These are phyloP conservation scores for Theobroma cacao DNA, from an alignment of 345 rosid genomes.

Conservation along the genomic window DNA sequence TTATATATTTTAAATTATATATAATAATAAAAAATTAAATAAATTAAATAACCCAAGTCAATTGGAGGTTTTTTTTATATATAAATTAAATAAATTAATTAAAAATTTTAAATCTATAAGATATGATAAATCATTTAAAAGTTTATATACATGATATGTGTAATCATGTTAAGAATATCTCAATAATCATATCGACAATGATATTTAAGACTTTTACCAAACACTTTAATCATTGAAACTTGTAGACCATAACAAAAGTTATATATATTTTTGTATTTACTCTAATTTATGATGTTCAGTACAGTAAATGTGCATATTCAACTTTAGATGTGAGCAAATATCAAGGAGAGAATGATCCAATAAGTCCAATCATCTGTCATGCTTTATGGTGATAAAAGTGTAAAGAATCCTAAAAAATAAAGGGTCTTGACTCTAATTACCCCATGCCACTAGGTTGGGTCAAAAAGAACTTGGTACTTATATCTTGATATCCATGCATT, in stretches of 20 bases:
- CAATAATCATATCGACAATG: neutral
- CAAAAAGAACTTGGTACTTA: neutral
- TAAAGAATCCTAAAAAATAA: neutral
- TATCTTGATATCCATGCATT: neutral
- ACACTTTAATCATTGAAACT: neutral
- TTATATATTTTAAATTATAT: too few relatives aligned
- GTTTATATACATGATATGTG: too few relatives aligned
- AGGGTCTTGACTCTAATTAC: neutral
- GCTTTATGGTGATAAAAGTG: neutral
- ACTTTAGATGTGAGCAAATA: neutral
- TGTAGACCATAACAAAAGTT: neutral
- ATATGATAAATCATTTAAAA: too few relatives aligned
- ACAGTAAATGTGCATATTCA: neutral
- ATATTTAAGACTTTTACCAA: neutral
- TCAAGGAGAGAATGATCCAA: neutral
- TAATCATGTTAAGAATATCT: neutral
- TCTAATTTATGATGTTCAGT: neutral
- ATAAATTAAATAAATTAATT: too few relatives aligned
- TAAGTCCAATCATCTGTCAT: neutral
- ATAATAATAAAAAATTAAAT: too few relatives aligned
- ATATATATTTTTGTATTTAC: neutral
- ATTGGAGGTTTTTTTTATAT: too few relatives aligned
- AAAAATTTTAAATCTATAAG: too few relatives aligned
- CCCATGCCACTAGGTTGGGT: neutral
- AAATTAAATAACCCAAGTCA: too few relatives aligned